A percentile compares a stretch with the other conserved stretches of the same genome.
Conservation (phyloP, 2,329 filamentous ascomycete genomes). For the Tolypocladium cylindrosporum region DNA sequence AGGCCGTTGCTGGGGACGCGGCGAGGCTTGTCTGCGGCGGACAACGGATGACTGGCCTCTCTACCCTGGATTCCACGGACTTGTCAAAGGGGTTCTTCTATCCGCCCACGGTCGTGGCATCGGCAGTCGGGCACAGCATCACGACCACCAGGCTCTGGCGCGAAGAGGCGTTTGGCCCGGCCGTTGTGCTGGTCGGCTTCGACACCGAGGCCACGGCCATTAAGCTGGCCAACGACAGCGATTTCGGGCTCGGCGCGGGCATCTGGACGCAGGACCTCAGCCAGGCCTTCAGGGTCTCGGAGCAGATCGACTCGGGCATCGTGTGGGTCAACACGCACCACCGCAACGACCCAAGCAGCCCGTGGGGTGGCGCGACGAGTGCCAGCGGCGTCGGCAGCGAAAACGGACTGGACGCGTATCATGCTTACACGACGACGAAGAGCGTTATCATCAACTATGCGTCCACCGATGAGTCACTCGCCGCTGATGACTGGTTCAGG, state of each 20-base stretch:
- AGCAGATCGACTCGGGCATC: slow-evolving; percentile 57
- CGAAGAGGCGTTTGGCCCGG: slow-evolving; percentile 77
- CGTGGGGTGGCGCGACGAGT: slow-evolving; percentile 56
- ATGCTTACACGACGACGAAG: slow-evolving; percentile 49
- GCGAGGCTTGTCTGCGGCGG: slow-evolving; percentile 33
- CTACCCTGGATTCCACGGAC: slow-evolving; percentile 38
- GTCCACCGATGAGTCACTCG: slow-evolving; percentile 37
- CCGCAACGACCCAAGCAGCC: slow-evolving; percentile 60
- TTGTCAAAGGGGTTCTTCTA: slow-evolving; percentile 62
- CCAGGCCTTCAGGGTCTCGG: slow-evolving; percentile 66
- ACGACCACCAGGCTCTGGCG: slow-evolving; percentile 60
- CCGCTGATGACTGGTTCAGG: slow-evolving; percentile 58
- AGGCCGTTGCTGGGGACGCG: slow-evolving; percentile 46
- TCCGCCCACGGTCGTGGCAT: slow-evolving; percentile 62
- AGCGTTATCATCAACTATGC: slow-evolving; percentile 64
- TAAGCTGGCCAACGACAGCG: slow-evolving; percentile 60
- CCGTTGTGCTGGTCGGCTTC: slow-evolving; percentile 67
- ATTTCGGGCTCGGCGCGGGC: slow-evolving; percentile 67
- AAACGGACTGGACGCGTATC: slow-evolving; percentile 57
- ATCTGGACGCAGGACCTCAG: slow-evolving; percentile 68
- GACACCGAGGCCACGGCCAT: slow-evolving; percentile 63
- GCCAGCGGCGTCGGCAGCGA: slow-evolving; percentile 62
- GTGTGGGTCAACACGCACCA: slow-evolving; percentile 54
- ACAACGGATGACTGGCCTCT: slow-evolving; percentile 33
- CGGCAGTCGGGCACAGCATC: slow-evolving; percentile 46